Conservation (phyloP, 1,139 yeast genomes). For the Saccharomyces hybrid region DNA sequence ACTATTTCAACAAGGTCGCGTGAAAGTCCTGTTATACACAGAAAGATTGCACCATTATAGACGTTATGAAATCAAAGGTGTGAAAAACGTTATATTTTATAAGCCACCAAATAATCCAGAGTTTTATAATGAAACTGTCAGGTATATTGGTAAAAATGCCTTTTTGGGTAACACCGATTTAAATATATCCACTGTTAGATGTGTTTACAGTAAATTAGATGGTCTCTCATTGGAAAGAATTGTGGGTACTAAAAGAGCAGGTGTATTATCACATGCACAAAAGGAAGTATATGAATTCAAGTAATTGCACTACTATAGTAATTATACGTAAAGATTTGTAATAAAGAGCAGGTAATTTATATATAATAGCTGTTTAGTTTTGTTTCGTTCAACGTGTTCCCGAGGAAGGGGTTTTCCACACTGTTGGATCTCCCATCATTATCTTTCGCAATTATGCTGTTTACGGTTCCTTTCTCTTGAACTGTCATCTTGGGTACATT, state of each 20-base stretch:
- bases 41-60: slow-evolving; percentile 92
- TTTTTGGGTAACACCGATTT: slow-evolving; percentile 43
- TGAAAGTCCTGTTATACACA: slow-evolving; percentile 71
- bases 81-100: slow-evolving; percentile 71
- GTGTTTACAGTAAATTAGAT: slow-evolving; percentile 74
- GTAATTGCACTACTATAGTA: slow-evolving; percentile 12
- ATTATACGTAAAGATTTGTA: neutral
- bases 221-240: slow-evolving; percentile 70
- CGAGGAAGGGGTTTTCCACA: neutral
- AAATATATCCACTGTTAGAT: slow-evolving; percentile 58
- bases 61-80: slow-evolving; percentile 81
- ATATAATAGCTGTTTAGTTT: neutral
- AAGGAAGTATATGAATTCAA: slow-evolving; percentile 70
- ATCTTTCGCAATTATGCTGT: neutral
- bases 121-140: slow-evolving; percentile 70
- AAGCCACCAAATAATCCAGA: slow-evolving; percentile 79
- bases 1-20: slow-evolving; percentile 54
- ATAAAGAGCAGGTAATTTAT: neutral
- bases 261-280: slow-evolving; percentile 58
- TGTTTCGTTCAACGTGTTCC: neutral
- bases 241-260: slow-evolving; percentile 75
- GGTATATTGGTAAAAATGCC: slow-evolving; percentile 40
- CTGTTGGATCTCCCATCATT: neutral
- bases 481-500: neutral
- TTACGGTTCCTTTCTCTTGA: neutral